These are phyloP conservation scores for Phycomyces blakesleeanus DNA, from an alignment of 192 early-diverging fungal genomes.

Conservation along the genomic window DNA sequence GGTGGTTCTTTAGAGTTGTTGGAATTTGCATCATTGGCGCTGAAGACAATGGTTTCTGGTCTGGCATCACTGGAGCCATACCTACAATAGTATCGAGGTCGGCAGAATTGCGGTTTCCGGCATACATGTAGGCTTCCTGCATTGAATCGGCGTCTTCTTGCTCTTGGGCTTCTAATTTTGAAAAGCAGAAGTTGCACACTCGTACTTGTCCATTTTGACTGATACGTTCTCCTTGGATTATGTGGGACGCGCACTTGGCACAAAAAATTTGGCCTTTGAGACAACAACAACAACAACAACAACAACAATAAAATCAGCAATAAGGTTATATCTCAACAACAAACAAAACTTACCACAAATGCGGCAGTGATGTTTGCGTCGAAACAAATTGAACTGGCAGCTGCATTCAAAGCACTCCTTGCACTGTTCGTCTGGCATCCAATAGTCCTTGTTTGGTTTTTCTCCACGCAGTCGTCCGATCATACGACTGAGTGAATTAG, in stretches of 20 bases:
- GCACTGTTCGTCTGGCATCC: slow-evolving; percentile 82
- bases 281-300: not conserved
- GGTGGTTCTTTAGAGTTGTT: slow-evolving; percentile 16
- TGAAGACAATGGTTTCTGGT: slow-evolving; percentile 15
- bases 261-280: slow-evolving; percentile 68
- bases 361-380: slow-evolving; percentile 77
- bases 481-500: slow-evolving; percentile 49
- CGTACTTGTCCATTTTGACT: slow-evolving; percentile 57
- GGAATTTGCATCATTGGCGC: slow-evolving; percentile 24
- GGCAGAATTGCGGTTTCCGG: slow-evolving; percentile 10
- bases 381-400: slow-evolving; percentile 61
- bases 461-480: slow-evolving; percentile 51
- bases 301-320: not conserved
- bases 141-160: slow-evolving; percentile 34
- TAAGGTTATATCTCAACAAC: not conserved
- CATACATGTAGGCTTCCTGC: slow-evolving; percentile 19
- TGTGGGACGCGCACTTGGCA: slow-evolving; percentile 64
- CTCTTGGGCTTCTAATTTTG: slow-evolving; percentile 49
- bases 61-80: slow-evolving; percentile 10
- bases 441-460: slow-evolving; percentile 57
- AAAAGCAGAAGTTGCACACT: slow-evolving; percentile 60
- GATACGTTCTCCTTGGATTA: slow-evolving; percentile 59
- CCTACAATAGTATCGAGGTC: not conserved
- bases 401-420: slow-evolving; percentile 79
- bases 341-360: slow-evolving; percentile 60